These are phyloP conservation scores for Pichia terricola DNA, from an alignment of 1,139 yeast genomes.

Conservation along the genomic window DNA sequence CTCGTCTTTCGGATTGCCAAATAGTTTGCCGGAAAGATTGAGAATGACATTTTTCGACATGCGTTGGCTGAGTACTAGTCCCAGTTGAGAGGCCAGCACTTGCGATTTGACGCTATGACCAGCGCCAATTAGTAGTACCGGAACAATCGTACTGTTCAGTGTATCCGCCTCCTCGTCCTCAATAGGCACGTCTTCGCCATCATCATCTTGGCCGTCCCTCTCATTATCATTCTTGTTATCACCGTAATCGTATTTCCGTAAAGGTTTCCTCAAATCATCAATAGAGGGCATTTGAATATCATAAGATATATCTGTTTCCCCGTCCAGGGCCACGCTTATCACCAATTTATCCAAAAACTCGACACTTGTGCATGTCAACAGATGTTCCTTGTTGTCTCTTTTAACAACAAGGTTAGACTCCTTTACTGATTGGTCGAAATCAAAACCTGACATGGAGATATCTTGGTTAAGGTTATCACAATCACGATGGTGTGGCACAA, in stretches of 20 bases:
- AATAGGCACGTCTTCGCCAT: constrained; percentile 9
- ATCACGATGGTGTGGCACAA: no score
- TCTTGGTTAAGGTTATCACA: no score
- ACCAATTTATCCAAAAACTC: constrained; percentile 28
- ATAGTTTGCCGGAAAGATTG: no score
- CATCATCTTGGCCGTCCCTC: no score
- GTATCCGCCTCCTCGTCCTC: constrained; percentile 5
- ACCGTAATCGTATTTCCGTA: constrained; percentile 3
- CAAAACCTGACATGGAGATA: no score
- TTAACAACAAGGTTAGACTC: no score
- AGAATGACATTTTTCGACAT: no score
- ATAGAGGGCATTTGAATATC: constrained; percentile 27
- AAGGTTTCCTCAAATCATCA: constrained; percentile 13
- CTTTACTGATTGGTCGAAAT: no score
- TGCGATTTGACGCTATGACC: constrained; percentile 23
- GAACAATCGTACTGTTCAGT: constrained; percentile 17
- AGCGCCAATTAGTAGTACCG: constrained; percentile 24
- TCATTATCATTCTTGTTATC: no score
- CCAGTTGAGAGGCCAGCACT: constrained; percentile 28
- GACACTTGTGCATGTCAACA: constrained; percentile 19
- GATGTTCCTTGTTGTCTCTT: constrained; percentile 2
- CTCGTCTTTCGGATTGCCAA: no score
- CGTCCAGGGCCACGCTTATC: constrained; percentile 28
- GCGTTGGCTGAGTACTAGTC: no score
- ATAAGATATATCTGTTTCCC: constrained; percentile 33